These are phyloP conservation scores for Candida loeiensis DNA, from an alignment of 805 yeast genomes.

Conservation along the genomic window DNA sequence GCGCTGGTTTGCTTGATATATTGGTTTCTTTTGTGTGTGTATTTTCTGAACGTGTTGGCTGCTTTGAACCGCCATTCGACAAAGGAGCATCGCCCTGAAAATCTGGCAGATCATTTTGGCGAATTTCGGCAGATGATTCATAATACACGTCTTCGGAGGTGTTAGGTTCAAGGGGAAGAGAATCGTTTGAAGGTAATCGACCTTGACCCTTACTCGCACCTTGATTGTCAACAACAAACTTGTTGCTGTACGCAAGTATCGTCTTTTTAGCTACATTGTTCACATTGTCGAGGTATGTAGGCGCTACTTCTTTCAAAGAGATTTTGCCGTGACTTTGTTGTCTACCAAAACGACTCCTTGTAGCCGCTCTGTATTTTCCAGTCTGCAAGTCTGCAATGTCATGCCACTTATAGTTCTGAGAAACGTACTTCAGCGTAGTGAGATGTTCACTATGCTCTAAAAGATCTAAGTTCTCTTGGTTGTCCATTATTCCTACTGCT, in stretches of 20 bases:
- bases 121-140: slow-evolving; percentile 18
- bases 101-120: too few relatives aligned
- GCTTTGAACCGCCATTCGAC: too few relatives aligned
- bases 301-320: slow-evolving; percentile 2
- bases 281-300: slow-evolving; percentile 1
- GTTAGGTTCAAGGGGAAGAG: too few relatives aligned
- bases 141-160: slow-evolving; percentile 14
- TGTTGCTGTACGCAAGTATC: too few relatives aligned
- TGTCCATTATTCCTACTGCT: background rate
- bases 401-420: too few relatives aligned
- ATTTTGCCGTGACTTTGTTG: background rate
- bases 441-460: background rate
- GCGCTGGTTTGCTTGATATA: too few relatives aligned
- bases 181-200: too few relatives aligned
- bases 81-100: too few relatives aligned
- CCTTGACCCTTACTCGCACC: too few relatives aligned
- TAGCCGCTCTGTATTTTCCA: background rate
- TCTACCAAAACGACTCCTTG: background rate
- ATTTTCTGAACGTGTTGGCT: background rate
- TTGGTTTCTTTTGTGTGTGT: too few relatives aligned
- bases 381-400: background rate
- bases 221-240: too few relatives aligned
- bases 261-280: background rate
- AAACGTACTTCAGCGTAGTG: background rate
- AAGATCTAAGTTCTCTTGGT: background rate